Base-by-base conservation (phyloP, 1,284 basidiomycete genomes). In the Papiliotrema fonsecae region DNA sequence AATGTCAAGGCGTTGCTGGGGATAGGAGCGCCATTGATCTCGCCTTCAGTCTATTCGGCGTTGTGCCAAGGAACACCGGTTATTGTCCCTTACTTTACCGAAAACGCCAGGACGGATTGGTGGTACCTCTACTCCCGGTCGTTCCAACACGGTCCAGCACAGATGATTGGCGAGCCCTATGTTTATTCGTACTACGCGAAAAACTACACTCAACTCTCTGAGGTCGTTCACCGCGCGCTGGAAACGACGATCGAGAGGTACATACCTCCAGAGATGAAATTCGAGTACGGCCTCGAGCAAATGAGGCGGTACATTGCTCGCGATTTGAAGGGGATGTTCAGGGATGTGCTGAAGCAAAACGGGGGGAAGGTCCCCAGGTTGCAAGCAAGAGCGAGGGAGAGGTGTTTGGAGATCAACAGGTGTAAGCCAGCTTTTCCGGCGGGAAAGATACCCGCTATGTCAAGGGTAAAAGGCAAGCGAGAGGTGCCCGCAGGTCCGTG, bases 1-100 rank as follows among this genome's bases (percentile, higher is more conserved):
- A 46, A 42, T 19, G 56, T 60, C 14, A 65, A 63, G 44, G 65
- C 60, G 4, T 43, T 74, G 47, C 45, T 74, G 0, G 72, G 72
- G 0, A 61, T 74, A 21, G 69, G 69, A 18, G 43, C 50, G 11
- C 70, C 70, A 9, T 45, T 52, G 7, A 66, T 70, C 45, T 63
- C 60, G 42, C 72, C 70, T 2, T 64, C 60, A 26, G 65, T 69
- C 0, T 72, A 66, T 52, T 60, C 56, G 22, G 58, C 68, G 1
- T 42, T 72, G 35, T 71, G 67, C 47, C 67, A 67, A 54, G 72
- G 65, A 13, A 69, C 65, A 4, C 72, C 72, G 1, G 64, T 69
- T 21, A 61, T 74, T 14, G 44, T 74, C 18, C 70, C 72, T 2
- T 64, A 64, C 52, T 61, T 60, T 34, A 32, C 41, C 1, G 38